Base-by-base conservation (phyloP, 176 grass and related monocot genomes). In the Poa pratensis region DNA sequence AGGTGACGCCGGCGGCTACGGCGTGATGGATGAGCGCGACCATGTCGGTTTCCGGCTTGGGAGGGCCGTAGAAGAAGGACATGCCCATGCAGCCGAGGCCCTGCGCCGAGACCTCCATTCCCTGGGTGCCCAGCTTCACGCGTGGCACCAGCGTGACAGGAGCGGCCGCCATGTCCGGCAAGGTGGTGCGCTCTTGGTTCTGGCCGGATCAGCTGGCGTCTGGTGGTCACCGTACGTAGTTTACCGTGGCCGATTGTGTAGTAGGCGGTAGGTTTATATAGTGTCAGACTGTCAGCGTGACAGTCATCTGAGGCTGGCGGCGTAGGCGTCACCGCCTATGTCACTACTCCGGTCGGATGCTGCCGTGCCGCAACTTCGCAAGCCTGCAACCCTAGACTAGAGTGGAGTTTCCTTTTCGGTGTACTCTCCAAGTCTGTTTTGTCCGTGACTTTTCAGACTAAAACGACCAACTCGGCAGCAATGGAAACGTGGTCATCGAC, bases 61-160 rank as follows among this genome's bases (percentile, higher is more conserved):
- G 83, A 19, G 24, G 23, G 6, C 81, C 81, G 52, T 83, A 83
- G 69, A 81, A 79, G 81, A 58, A 40, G 13, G 94, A 92, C 94
- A 97, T 97, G 27, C 92, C 84, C 90, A 97, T 87, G 85, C 95
- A 97, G 23, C 95, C 95, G 6, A 97, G 89, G 40, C 92, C 92
- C 79, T 93, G 95, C 4, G 82, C 82, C 14, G 92, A 97, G 37
- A 97, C 89, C 87, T 91, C 92, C 37, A 97, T 77, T 15, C 95
- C 95, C 60, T 97, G 92, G 0, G 92, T 93, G 0, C 95, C 95
- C 3, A 97, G 87, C 88, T 91, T 93, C 15, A 97, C 7, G 22
- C 42, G 70, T 22, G 43, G 70, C 43, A 73, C 70, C 23, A 17
- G 22, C 40, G 46, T 49, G 13, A 14, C 20, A 45, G 69, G 69